These are phyloP conservation scores for Penicillium sp. DNA, from an alignment of 2,329 filamentous ascomycete genomes.

Conservation along the genomic window DNA sequence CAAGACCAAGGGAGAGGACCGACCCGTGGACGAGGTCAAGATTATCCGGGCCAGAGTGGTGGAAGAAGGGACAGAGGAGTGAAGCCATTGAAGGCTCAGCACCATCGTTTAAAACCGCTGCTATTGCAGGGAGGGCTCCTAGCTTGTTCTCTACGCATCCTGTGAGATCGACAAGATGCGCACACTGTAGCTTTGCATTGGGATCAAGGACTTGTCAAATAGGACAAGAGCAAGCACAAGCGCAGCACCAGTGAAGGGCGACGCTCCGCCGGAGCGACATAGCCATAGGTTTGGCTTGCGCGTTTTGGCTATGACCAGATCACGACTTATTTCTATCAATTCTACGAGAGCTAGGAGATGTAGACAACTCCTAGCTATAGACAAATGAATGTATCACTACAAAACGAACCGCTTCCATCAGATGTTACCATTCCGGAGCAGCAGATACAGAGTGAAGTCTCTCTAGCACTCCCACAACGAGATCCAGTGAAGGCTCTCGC, in stretches of 20 bases:
- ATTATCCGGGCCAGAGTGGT: conserved; percentile 72
- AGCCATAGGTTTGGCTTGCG: background rate
- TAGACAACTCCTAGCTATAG: conserved; percentile 9
- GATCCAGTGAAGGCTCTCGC: conserved; percentile 40
- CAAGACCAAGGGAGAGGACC: conserved; percentile 77
- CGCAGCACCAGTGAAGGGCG: background rate
- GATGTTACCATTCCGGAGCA: conserved; percentile 69
- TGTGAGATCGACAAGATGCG: background rate
- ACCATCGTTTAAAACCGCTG: background rate
- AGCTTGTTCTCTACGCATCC: background rate
- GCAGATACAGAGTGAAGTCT: conserved; percentile 76
- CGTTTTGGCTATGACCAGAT: background rate
- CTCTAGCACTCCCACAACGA: conserved; percentile 62
- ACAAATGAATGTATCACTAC: conserved; percentile 64
- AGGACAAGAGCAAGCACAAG: background rate
- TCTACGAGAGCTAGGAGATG: background rate
- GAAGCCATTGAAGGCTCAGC: conserved; percentile 13
- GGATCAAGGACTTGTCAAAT: background rate
- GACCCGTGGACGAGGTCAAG: conserved; percentile 77
- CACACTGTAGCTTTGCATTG: background rate
- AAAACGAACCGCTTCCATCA: conserved; percentile 81
- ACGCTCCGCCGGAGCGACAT: background rate
- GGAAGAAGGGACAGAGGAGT: conserved; percentile 49
- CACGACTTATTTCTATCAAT: conserved; percentile 4
- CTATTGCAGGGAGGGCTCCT: background rate